These are phyloP conservation scores for Kalmanozyma brasiliensis DNA, from an alignment of 1,284 basidiomycete genomes.

Conservation along the genomic window DNA sequence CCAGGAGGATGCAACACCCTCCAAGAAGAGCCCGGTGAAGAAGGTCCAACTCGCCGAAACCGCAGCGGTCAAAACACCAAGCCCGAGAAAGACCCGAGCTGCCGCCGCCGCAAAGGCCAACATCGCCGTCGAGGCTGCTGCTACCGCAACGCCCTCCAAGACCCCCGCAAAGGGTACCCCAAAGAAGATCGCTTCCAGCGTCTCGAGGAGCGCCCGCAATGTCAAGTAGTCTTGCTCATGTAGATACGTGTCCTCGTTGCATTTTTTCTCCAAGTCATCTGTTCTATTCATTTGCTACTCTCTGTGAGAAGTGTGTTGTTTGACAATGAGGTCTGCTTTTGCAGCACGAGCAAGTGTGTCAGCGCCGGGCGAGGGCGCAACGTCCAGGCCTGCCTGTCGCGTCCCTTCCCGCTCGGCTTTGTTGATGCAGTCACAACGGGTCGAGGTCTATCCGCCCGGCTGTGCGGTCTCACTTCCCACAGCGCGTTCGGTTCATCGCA, in stretches of 20 bases:
- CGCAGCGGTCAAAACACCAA: conserved; percentile 4
- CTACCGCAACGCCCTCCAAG: conserved; percentile 12
- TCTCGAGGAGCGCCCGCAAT: conserved; percentile 14
- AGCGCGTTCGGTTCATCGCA: no score
- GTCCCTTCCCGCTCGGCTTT: no score
- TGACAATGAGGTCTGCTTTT: no score
- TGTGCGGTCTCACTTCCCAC: no score
- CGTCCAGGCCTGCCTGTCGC: no score
- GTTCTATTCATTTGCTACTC: no score
- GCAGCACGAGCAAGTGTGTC: no score
- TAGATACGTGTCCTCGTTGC: not conserved
- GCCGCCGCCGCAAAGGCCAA: conserved; percentile 3
- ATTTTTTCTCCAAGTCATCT: no score
- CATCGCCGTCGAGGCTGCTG: not conserved
- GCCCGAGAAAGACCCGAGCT: conserved; percentile 27
- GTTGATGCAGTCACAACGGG: no score
- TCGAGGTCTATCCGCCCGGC: no score
- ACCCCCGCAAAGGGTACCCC: not conserved
- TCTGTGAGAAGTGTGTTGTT: no score
- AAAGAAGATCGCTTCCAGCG: conserved; percentile 10
- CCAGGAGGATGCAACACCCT: not conserved
- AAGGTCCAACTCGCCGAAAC: conserved; percentile 3
- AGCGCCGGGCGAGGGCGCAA: no score
- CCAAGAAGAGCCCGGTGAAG: conserved; percentile 8
- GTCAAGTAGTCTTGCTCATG: conserved; percentile 6